phyloP scores from a whole-genome alignment of 2,329 filamentous ascomycete genomes.

The Aureobasidium vineae region DNA sequence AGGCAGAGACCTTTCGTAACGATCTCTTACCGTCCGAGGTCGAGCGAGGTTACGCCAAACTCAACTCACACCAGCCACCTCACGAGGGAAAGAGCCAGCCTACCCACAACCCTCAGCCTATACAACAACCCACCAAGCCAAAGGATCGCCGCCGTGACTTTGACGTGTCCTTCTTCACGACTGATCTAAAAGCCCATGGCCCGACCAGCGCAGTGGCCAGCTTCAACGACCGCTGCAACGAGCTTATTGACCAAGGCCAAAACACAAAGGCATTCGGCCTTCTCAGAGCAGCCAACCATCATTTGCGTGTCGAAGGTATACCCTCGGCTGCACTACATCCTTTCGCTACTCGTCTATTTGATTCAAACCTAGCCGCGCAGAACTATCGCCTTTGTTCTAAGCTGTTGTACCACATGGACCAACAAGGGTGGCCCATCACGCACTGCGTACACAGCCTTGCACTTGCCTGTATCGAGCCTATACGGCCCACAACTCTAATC shows the following conservation, averaged over 20 bases:
- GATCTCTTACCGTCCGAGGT: conserved; percentile 16
- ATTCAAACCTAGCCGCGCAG: neutral
- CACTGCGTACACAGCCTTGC: neutral
- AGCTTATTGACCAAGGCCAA: neutral
- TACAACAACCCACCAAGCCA: neutral
- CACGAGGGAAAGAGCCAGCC: neutral
- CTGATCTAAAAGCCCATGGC: neutral
- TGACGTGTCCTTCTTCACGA: neutral
- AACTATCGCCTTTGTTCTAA: neutral
- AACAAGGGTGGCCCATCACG: neutral
- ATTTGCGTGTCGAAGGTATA: neutral
- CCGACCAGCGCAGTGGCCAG: neutral
- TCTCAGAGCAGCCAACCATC: neutral
- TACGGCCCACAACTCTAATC: neutral
- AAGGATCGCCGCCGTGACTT: no score
- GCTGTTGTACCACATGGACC: neutral
- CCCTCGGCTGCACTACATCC: neutral
- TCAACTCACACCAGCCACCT: neutral
- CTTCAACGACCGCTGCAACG: neutral
- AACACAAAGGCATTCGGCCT: neutral
- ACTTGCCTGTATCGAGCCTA: neutral
- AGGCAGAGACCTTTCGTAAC: conserved; percentile 11
- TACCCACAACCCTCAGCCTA: neutral
- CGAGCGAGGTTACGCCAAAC: conserved; percentile 21
- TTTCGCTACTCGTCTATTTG: neutral